Evolutionary conservation across 371 early-diverging fungal genomes (phyloP), one percentile per base, ranked within the genome.

Genomic region (Rhizopus arrhizus): DNA sequence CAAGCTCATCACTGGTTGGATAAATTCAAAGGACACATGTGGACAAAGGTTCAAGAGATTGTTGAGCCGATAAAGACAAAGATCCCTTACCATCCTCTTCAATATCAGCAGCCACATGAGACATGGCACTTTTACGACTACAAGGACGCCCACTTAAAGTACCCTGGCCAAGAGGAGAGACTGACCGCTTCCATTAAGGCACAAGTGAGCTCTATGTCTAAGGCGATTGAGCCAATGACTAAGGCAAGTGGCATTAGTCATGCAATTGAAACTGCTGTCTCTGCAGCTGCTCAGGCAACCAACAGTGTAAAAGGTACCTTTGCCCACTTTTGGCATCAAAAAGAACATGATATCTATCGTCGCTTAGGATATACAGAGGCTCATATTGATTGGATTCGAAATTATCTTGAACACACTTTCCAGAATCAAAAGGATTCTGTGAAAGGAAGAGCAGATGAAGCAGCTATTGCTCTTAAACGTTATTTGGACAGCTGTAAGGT

Each of bases 401-500:
- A 58, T 32, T 65, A 69, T 28, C 60, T 69, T 5, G 52, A 55
- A 31, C 57, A 56, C 13, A 59, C 65, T 3, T 65, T 65, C 41
- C 58, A 47, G 31, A 58, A 69, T n/a, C 61, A 65, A 36, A 69
- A 69, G 15, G 28, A 58, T n/a, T 36, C 53, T 2, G 72, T 71
- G 0, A 56, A 64, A 10, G 56, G 66, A 10, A 69, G 68, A 31
- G 40, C 73, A 15, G 73, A 73, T 15, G 65, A 63, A 15, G 69
- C 68, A 0, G 49, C 66, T 31, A 61, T 59, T 32, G 60, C 59
- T 22, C 55, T 80, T 13, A 66, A 63, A n/a, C 54, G 69, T 9
- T 77, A 74, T 56, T 34, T 78, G 22, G 60, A 69, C 10, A 62
- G 59, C 12, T 56, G 71, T 11, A 56, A 61, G 31, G 59, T 78